Evolutionary conservation across 176 grass and related monocot species (phyloP).

Genomic region (Aegilops tauschii): DNA sequence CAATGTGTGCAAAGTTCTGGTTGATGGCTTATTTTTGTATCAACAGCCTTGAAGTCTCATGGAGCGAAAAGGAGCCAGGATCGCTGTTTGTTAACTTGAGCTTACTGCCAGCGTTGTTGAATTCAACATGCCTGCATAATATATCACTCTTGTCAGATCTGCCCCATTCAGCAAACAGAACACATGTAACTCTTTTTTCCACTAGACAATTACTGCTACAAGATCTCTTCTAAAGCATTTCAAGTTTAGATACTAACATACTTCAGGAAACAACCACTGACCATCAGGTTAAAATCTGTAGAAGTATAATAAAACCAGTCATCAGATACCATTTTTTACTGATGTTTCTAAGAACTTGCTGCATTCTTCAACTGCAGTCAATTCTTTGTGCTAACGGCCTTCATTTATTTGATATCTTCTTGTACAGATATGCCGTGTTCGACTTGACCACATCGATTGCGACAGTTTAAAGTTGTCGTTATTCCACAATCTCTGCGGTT

Average conservation of each 20-base stretch:
- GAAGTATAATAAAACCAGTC: constrained; percentile 13
- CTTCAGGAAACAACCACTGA: constrained; percentile 21
- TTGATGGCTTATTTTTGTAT: constrained; percentile 20
- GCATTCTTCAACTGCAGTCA: background rate
- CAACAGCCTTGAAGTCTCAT: constrained; percentile 73
- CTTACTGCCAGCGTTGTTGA: constrained; percentile 78
- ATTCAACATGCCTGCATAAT: constrained; percentile 85
- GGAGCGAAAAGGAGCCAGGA: constrained; percentile 74
- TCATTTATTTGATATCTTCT: constrained; percentile 2
- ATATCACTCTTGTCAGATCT: constrained; percentile 76
- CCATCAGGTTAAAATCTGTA: background rate
- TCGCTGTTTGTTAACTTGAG: constrained; percentile 76
- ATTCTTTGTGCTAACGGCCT: constrained; percentile 21
- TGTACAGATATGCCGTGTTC: constrained; percentile 68
- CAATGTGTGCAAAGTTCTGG: background rate
- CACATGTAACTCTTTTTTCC: constrained; percentile 53
- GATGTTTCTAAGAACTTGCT: constrained; percentile 12
- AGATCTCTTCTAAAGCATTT: constrained; percentile 21
- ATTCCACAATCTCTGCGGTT: constrained; percentile 68
- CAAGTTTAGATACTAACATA: background rate
- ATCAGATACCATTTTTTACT: background rate
- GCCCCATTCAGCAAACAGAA: constrained; percentile 49
- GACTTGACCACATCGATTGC: constrained; percentile 51
- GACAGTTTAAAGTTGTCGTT: constrained; percentile 52
- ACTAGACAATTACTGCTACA: background rate